phyloP scores from a whole-genome alignment of 768 basidiomycete species.

The Hysterangium stoloniferum region DNA sequence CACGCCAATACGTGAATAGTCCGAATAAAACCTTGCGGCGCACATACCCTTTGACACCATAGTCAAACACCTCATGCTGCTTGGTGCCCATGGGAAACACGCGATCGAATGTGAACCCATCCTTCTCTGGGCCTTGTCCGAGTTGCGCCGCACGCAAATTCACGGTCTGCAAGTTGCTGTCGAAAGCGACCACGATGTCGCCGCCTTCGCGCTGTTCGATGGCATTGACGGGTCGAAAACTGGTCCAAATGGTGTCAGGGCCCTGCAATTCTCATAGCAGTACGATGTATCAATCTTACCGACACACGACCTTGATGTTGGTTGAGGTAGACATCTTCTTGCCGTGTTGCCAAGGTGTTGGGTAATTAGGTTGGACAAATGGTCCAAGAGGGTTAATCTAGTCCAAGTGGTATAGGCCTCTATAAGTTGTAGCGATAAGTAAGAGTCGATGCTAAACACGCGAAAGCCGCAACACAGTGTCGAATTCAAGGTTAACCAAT shows the following conservation, averaged over 20 bases:
- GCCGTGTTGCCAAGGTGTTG: conserved; percentile 13
- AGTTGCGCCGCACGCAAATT: conserved; percentile 64
- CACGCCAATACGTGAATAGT: conserved; percentile 14
- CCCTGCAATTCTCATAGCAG: neutral
- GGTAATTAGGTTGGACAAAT: neutral
- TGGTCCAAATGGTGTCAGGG: conserved; percentile 22
- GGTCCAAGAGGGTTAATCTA: neutral
- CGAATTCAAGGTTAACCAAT: neutral
- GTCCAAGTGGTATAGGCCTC: neutral
- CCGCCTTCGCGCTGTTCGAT: conserved; percentile 84
- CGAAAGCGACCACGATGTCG: conserved; percentile 84
- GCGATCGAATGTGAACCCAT: conserved; percentile 96
- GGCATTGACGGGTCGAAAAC: conserved; percentile 93
- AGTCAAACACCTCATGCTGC: conserved; percentile 95
- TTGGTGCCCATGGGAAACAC: conserved; percentile 89
- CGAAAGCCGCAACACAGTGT: neutral
- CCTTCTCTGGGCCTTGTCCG: conserved; percentile 82
- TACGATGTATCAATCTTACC: conserved; percentile 47
- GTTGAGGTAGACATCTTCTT: conserved; percentile 63
- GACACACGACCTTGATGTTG: conserved; percentile 98
- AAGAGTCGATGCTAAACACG: neutral
- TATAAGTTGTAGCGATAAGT: neutral
- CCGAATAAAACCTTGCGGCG: conserved; percentile 5
- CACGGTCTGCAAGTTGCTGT: conserved; percentile 79
- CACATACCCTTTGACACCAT: conserved; percentile 92